Percentiles rank a stretch among this genome's conserved stretches.
Evolutionary conservation across 1,139 yeast species (phyloP).

Genomic region (Ashbya aceris): DNA sequence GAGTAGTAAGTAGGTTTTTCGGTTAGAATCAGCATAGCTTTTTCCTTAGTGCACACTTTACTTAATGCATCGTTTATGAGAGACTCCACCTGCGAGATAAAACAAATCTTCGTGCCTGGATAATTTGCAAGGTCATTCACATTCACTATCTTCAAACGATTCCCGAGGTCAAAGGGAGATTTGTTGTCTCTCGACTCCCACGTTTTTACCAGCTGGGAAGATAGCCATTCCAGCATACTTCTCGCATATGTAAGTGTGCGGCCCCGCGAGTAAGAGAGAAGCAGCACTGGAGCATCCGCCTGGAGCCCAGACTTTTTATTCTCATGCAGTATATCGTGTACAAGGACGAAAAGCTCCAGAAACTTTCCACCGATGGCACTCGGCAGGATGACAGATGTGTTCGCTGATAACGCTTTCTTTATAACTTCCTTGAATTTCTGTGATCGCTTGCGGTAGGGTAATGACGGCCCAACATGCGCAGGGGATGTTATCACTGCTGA

Average conservation of each 20-base stretch:
- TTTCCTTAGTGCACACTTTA: slow-evolving; percentile 52
- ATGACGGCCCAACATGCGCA: slow-evolving; percentile 45
- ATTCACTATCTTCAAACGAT: slow-evolving; percentile 50
- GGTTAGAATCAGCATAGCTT: slow-evolving; percentile 64
- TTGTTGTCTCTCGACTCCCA: slow-evolving; percentile 64
- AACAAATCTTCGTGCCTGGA: slow-evolving; percentile 71
- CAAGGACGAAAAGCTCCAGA: slow-evolving; percentile 63
- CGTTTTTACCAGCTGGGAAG: slow-evolving; percentile 63
- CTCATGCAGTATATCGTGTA: slow-evolving; percentile 41
- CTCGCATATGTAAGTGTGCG: slow-evolving; percentile 75
- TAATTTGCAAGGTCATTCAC: slow-evolving; percentile 48
- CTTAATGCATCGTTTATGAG: slow-evolving; percentile 32
- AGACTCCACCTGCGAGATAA: slow-evolving; percentile 63
- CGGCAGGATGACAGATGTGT: slow-evolving; percentile 75
- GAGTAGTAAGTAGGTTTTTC: slow-evolving; percentile 35
- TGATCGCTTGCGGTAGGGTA: slow-evolving; percentile 56
- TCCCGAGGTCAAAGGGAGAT: slow-evolving; percentile 56
- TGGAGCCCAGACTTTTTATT: slow-evolving; percentile 15
- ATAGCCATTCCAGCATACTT: slow-evolving; percentile 93
- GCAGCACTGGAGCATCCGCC: slow-evolving; percentile 52
- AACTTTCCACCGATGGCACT: slow-evolving; percentile 78
- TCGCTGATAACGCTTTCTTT: slow-evolving; percentile 40
- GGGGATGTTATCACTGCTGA: slow-evolving; percentile 77
- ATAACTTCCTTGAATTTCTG: slow-evolving; percentile 61
- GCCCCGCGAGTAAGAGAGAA: slow-evolving; percentile 71